Evolutionary conservation across 805 yeast genomes (phyloP).

Genomic region (Candida nonsorbophila): DNA sequence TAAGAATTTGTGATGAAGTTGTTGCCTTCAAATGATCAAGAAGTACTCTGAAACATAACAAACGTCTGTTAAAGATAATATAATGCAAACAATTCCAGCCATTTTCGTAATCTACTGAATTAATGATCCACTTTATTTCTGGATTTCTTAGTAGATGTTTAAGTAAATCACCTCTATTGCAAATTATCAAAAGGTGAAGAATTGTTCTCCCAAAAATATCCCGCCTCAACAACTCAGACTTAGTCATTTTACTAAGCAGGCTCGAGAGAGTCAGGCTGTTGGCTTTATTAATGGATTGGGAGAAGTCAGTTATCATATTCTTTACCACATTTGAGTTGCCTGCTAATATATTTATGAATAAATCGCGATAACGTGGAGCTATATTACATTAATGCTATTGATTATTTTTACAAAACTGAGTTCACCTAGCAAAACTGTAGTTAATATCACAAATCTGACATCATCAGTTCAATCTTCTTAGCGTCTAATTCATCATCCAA

Average conservation of each 20-base stretch:
- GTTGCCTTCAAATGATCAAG: conserved; percentile 18
- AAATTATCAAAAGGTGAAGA: conserved; percentile 50
- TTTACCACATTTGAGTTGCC: too few relatives aligned
- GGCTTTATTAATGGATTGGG: too few relatives aligned
- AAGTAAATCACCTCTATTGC: conserved; percentile 45
- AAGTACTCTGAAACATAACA: conserved; percentile 45
- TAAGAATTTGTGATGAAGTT: conserved; percentile 9
- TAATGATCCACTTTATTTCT: conserved; percentile 34
- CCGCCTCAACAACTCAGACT: conserved; percentile 23
- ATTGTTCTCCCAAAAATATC: conserved; percentile 71
- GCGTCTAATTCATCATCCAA: conserved; percentile 8
- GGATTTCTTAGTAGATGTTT: conserved; percentile 42
- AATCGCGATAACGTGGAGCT: too few relatives aligned
- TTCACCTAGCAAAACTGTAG: too few relatives aligned
- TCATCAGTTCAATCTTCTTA: conserved; percentile 10
- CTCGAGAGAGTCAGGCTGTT: too few relatives aligned
- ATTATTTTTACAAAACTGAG: too few relatives aligned
- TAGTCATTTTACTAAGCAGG: conserved; percentile 5
- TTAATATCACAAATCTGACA: too few relatives aligned
- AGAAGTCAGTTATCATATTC: too few relatives aligned
- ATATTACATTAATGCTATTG: too few relatives aligned
- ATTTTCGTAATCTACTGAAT: conserved; percentile 60
- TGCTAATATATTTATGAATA: too few relatives aligned
- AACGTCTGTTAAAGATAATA: conserved; percentile 53
- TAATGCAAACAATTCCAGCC: conserved; percentile 81